Evolutionary conservation across 768 basidiomycete genomes (phyloP), one percentile per base, ranked within the genome.

Genomic region (Russula sp.): DNA sequence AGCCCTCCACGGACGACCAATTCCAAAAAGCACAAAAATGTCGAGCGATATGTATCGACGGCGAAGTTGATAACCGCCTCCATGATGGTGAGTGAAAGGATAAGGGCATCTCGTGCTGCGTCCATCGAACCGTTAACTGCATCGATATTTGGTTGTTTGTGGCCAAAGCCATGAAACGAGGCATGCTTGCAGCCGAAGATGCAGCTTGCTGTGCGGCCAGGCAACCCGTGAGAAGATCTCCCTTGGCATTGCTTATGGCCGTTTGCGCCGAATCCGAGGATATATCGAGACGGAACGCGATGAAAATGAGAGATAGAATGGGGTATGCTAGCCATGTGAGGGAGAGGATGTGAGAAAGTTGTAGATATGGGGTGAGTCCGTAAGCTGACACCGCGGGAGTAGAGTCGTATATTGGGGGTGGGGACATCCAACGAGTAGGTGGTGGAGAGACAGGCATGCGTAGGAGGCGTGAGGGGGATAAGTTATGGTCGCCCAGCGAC

Each of bases 1-100:
- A 99, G 79, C 7, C 83, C 88, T 20, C 94, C 94, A 32, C 86
- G 81, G 11, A 99, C 85, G 26, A 91, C 86, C 50, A 98, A 81
- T 75, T 98, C 94, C 67, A 97, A 77, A 69, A 97, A 94, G 74
- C 96, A 99, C 58, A 99, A 81, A 71, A 96, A 87, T 3, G 95
- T 90, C 3, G 94, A 95, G 46, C 94, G 88, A 73, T 97, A 98
- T 52, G 88, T 84, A 75, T 93, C 89, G 68, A 98, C 83, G 67
- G 97, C 83, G 75, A 98, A 98, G 71, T 91, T 93, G 76, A 94
- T 87, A 71, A 95, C 83, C 0, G 81, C 86, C 72, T 97, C 92
- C 84, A 96, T 88, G 42, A 86, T 79, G 0, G 90, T 96, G 61
- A 98, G 77, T 2, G 91, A 76, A 46, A 92, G 76, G 40, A 89